phyloP scores from a whole-genome alignment of 2,329 filamentous ascomycete genomes.

The Ophiostoma populinum region DNA sequence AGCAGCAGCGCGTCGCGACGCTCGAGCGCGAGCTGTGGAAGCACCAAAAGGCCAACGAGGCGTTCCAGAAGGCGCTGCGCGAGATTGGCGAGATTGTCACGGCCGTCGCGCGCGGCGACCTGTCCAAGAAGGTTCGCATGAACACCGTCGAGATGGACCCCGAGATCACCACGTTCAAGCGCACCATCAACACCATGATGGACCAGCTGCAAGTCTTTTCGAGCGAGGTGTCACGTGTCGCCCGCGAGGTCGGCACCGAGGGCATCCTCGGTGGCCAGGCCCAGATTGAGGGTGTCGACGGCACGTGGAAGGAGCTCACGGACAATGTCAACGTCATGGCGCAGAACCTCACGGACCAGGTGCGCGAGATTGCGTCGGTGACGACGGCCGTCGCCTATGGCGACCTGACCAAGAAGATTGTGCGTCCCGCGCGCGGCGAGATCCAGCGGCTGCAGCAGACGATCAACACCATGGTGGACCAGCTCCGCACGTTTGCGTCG shows the following conservation, averaged over 20 bases:
- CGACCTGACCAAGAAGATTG: constrained; percentile 71
- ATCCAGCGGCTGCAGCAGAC: constrained; percentile 72
- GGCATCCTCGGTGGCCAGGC: constrained; percentile 88
- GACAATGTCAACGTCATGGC: constrained; percentile 80
- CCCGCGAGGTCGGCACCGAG: constrained; percentile 90
- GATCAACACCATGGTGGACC: constrained; percentile 81
- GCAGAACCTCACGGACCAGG: constrained; percentile 66
- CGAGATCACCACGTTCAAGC: constrained; percentile 94
- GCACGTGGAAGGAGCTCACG: constrained; percentile 94
- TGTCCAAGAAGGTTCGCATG: constrained; percentile 93
- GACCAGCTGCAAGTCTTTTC: constrained; percentile 94
- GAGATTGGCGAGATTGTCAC: constrained; percentile 97
- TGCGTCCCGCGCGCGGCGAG: constrained; percentile 63
- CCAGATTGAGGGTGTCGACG: constrained; percentile 82
- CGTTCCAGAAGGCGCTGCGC: constrained; percentile 90
- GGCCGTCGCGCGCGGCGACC: constrained; percentile 82
- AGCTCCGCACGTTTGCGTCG: constrained; percentile 66
- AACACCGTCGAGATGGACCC: constrained; percentile 95
- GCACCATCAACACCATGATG: constrained; percentile 98
- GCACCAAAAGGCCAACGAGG: constrained; percentile 94
- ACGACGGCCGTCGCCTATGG: constrained; percentile 71
- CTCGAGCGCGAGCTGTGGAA: constrained; percentile 90
- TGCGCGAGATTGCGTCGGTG: constrained; percentile 71
- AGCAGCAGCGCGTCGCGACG: constrained; percentile 72
- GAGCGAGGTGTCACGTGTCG: constrained; percentile 86